These are phyloP conservation scores for Coccomyxa sp. DNA, from an alignment of 139 green algal species.

Conservation along the genomic window DNA sequence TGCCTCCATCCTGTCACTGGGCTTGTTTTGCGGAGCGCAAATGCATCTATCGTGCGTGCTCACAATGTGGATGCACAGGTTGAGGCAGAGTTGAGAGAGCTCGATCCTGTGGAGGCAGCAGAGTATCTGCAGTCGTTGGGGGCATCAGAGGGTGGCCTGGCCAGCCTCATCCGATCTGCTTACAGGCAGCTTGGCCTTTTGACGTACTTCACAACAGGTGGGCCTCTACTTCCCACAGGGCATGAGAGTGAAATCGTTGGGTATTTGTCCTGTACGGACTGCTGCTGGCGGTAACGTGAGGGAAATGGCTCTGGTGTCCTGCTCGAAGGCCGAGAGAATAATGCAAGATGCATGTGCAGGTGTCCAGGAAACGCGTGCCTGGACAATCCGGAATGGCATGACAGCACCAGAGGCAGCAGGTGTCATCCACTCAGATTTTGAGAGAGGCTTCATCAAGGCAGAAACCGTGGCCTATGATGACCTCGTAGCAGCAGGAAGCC, in stretches of 20 bases:
- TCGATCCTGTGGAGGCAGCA: conserved; percentile 74
- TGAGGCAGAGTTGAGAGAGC: conserved; percentile 89
- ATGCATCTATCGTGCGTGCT: not conserved
- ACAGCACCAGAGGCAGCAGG: conserved; percentile 87
- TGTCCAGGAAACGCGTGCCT: conserved; percentile 92
- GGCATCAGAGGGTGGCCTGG: conserved; percentile 76
- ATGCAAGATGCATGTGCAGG: conserved; percentile 35
- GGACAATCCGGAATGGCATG: conserved; percentile 80
- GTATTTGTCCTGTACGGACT: not conserved
- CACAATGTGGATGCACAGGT: conserved; percentile 40
- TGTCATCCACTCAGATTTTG: conserved; percentile 95
- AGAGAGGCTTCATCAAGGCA: conserved; percentile 91
- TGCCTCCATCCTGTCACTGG: not conserved
- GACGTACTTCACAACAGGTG: conserved; percentile 96
- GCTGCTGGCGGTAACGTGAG: too few species aligned
- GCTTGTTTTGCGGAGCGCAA: not conserved
- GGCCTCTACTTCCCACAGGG: not conserved
- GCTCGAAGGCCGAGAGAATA: not conserved
- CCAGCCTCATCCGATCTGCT: conserved; percentile 48
- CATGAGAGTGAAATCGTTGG: too few species aligned
- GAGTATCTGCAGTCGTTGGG: conserved; percentile 89
- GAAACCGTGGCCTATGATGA: conserved; percentile 85
- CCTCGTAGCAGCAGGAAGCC: conserved; percentile 60
- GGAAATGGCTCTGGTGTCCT: too few species aligned
- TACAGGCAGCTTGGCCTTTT: conserved; percentile 88